phyloP scores from a whole-genome alignment of 345 rosid species.

The Hibiscus syriacus region DNA sequence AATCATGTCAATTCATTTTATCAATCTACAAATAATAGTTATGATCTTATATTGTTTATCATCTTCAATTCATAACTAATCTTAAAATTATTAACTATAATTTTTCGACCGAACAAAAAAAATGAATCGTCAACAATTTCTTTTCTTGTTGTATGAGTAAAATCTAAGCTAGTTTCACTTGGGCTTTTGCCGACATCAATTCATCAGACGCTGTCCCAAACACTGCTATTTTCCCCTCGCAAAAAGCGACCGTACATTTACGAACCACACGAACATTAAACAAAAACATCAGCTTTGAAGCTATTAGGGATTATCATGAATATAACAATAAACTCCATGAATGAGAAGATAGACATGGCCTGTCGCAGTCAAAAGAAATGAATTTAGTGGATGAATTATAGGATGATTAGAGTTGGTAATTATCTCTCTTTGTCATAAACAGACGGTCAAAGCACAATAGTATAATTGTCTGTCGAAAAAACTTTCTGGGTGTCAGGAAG shows the following conservation, averaged over 20 bases:
- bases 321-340: not conserved
- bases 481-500: constrained; percentile 62
- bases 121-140: too few relatives aligned
- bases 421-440: constrained; percentile 10
- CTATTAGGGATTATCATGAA: not conserved
- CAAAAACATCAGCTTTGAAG: constrained; percentile 26
- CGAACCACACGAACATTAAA: constrained; percentile 4
- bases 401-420: constrained; percentile 12
- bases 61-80: too few relatives aligned
- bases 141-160: constrained; percentile 7
- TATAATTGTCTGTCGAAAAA: constrained; percentile 50
- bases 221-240: constrained; percentile 18
- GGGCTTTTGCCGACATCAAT: constrained; percentile 42
- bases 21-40: too few relatives aligned
- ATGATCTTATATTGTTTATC: too few relatives aligned
- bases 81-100: too few relatives aligned
- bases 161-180: constrained; percentile 26
- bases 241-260: constrained; percentile 13
- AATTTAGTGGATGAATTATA: constrained; percentile 9
- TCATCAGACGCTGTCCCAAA: constrained; percentile 40
- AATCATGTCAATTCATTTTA: too few relatives aligned
- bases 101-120: too few relatives aligned
- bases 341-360: constrained; percentile 19
- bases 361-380: constrained; percentile 25
- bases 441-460: constrained; percentile 48